Percentiles rank a stretch among this genome's conserved stretches.
These are phyloP conservation scores for Panaeolus papilionaceus DNA, from an alignment of 768 basidiomycete species.

Conservation along the genomic window DNA sequence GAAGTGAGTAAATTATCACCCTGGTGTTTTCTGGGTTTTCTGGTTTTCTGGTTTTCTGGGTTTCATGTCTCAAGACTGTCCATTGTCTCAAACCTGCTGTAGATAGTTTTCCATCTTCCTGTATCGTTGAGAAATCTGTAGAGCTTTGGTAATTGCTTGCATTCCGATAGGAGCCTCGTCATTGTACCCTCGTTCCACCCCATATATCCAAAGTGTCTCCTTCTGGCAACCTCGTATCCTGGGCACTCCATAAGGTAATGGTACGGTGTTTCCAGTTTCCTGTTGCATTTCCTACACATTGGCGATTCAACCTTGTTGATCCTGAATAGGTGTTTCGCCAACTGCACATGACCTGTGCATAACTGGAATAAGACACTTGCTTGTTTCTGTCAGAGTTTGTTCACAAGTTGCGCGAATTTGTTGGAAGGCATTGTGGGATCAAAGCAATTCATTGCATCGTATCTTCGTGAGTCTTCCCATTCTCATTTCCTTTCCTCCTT, in stretches of 20 bases:
- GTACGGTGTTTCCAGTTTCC: conserved; percentile 31
- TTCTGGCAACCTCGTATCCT: conserved; percentile 19
- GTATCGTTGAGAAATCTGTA: background rate
- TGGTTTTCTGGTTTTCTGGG: too few species aligned
- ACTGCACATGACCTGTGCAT: conserved; percentile 35
- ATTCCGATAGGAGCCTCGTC: background rate
- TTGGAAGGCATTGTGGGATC: conserved; percentile 25
- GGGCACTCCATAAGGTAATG: conserved; percentile 39
- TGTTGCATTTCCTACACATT: conserved; percentile 32
- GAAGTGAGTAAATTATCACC: too few species aligned
- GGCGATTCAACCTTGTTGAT: conserved; percentile 33
- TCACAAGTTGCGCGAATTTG: conserved; percentile 21
- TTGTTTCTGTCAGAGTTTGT: conserved; percentile 21
- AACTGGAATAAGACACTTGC: conserved; percentile 37
- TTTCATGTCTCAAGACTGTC: too few species aligned
- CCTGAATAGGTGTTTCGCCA: conserved; percentile 36
- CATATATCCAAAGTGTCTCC: background rate
- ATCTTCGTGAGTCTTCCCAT: conserved; percentile 20
- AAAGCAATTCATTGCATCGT: conserved; percentile 10
- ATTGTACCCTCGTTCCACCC: background rate
- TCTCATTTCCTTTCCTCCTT: conserved; percentile 22
- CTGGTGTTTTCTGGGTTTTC: too few species aligned
- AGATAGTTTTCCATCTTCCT: background rate
- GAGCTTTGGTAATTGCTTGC: background rate
- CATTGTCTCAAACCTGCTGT: background rate